These are phyloP conservation scores for Orbilia brochopaga DNA, from an alignment of 2,329 filamentous ascomycete species.

Conservation along the genomic window DNA sequence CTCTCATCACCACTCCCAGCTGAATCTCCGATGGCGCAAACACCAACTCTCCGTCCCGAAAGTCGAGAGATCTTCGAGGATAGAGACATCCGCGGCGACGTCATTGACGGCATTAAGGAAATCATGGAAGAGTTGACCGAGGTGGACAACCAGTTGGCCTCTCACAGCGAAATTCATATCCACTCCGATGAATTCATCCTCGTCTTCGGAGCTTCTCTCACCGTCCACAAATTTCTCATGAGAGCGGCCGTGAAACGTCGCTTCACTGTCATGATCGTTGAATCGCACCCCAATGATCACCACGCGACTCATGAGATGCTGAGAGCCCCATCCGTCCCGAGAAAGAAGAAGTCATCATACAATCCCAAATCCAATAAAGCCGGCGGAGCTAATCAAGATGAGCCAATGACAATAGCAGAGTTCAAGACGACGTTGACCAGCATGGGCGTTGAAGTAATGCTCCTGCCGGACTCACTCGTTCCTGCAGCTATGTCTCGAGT, in stretches of 20 bases:
- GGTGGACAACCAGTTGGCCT: slow-evolving; percentile 90
- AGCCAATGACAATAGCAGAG: slow-evolving; percentile 60
- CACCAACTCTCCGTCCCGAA: slow-evolving; percentile 27
- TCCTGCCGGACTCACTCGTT: slow-evolving; percentile 81
- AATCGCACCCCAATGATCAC: slow-evolving; percentile 74
- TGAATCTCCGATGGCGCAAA: slow-evolving; percentile 50
- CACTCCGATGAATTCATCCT: slow-evolving; percentile 91
- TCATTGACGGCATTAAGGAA: slow-evolving; percentile 91
- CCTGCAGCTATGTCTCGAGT: slow-evolving; percentile 94
- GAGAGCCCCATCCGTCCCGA: slow-evolving; percentile 58
- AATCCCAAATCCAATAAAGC: slow-evolving; percentile 55
- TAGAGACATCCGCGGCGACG: slow-evolving; percentile 79
- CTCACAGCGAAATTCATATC: slow-evolving; percentile 87
- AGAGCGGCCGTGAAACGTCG: slow-evolving; percentile 86
- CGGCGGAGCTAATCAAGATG: slow-evolving; percentile 55
- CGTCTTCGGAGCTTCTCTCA: slow-evolving; percentile 82
- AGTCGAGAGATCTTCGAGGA: slow-evolving; percentile 41
- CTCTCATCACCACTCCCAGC: slow-evolving; percentile 34
- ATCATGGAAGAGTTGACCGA: slow-evolving; percentile 94
- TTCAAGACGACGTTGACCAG: slow-evolving; percentile 79
- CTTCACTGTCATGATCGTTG: slow-evolving; percentile 86
- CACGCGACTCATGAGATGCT: slow-evolving; percentile 68
- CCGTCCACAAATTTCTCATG: slow-evolving; percentile 86
- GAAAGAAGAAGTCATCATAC: slow-evolving; percentile 58
- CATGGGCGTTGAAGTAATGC: slow-evolving; percentile 79